Evolutionary conservation across 2,329 filamentous ascomycete genomes (phyloP).

Genomic region (Coleophoma cylindrospora): DNA sequence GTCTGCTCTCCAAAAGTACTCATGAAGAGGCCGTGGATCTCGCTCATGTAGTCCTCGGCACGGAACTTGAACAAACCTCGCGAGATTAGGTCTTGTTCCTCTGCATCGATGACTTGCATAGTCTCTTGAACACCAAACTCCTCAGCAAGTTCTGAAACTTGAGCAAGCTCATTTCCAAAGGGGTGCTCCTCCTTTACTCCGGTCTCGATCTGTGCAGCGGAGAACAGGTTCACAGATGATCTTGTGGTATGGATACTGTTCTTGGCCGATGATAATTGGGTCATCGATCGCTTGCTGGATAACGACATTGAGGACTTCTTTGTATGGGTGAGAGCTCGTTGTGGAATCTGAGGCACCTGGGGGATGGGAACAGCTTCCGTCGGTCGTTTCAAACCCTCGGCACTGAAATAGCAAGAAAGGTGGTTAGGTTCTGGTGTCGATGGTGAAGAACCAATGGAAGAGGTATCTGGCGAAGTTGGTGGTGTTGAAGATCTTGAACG

Average conservation of each 20-base stretch:
- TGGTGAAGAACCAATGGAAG: constrained; percentile 32
- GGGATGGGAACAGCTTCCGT: constrained; percentile 1
- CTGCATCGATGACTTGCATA: constrained; percentile 62
- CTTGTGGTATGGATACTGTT: constrained; percentile 51
- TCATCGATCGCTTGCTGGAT: constrained; percentile 62
- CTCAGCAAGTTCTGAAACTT: constrained; percentile 90
- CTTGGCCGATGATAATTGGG: constrained; percentile 55
- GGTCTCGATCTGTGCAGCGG: constrained; percentile 14
- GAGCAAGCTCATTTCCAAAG: constrained; percentile 83
- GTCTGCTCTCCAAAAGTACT: constrained; percentile 20
- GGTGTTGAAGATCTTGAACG: constrained; percentile 34
- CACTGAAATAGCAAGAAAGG: constrained; percentile 59
- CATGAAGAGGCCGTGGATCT: constrained; percentile 61
- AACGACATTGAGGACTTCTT: constrained; percentile 79
- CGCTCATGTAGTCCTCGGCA: constrained; percentile 77
- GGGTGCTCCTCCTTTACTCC: constrained; percentile 51
- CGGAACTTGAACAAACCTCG: constrained; percentile 69
- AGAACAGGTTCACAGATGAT: constrained; percentile 36
- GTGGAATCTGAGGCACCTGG: constrained; percentile 63
- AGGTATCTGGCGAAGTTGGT: constrained; percentile 38
- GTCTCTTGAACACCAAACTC: constrained; percentile 66
- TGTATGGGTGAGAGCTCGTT: constrained; percentile 79
- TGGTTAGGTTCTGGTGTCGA: constrained; percentile 60
- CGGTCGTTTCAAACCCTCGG: constrained; percentile 19
- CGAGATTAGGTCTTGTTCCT: constrained; percentile 63